Evolutionary conservation across 2,329 filamentous ascomycete species (phyloP).

Genomic region (Tolypocladium capitatum): DNA sequence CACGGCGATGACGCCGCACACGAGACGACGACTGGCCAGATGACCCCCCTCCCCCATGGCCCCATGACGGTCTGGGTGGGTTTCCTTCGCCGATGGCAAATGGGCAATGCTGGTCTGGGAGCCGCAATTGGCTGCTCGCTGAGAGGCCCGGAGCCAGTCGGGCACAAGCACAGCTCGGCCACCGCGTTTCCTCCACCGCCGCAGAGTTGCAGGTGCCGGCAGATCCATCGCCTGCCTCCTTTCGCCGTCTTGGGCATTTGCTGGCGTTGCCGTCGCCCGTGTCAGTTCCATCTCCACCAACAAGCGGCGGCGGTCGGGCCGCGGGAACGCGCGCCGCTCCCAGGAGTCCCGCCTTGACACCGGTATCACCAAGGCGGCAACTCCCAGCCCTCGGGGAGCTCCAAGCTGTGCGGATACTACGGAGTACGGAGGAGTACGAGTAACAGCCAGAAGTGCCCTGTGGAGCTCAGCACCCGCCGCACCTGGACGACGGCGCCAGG

Average conservation of each 20-base stretch:
- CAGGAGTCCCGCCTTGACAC: too few relatives aligned
- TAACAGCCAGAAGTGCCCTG: not conserved
- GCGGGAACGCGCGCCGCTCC: not conserved
- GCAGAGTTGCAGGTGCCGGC: not conserved
- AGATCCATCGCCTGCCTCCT: not conserved
- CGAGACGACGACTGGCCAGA: not conserved
- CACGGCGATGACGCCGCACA: not conserved
- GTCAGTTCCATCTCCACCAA: not conserved
- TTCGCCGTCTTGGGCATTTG: not conserved
- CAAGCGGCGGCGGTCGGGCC: not conserved
- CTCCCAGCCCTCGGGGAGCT: not conserved
- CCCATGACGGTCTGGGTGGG: not conserved
- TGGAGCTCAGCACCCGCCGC: not conserved
- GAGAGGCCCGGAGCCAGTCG: not conserved
- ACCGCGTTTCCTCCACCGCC: not conserved
- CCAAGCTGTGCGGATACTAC: too few relatives aligned
- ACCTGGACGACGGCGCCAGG: constrained; percentile 3
- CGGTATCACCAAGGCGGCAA: not conserved
- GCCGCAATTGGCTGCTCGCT: constrained; percentile 1
- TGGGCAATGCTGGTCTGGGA: not conserved
- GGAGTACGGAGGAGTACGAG: too few relatives aligned
- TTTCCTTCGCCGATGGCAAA: not conserved
- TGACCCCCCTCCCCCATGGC: too few relatives aligned
- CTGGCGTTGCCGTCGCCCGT: not conserved
- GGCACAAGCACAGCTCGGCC: not conserved